These are phyloP conservation scores for Geosmithia morbida DNA, from an alignment of 2,329 filamentous ascomycete species.

Conservation along the genomic window DNA sequence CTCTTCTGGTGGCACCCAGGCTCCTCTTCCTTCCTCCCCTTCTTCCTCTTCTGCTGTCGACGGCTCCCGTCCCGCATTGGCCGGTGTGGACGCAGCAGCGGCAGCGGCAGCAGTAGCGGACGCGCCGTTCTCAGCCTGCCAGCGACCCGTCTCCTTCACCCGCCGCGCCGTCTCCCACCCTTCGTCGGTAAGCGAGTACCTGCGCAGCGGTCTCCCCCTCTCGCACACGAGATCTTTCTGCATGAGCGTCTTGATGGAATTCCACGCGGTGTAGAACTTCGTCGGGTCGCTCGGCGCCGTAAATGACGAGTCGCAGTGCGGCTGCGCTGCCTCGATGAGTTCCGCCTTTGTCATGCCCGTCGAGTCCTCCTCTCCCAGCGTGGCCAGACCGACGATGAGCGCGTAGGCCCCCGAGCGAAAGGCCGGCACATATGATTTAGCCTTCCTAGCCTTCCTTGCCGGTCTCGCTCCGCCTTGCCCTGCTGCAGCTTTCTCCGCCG, in stretches of 20 bases:
- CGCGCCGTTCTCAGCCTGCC: slow-evolving; percentile 10
- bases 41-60: neutral
- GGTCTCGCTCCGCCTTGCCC: slow-evolving; percentile 11
- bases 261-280: slow-evolving; percentile 69
- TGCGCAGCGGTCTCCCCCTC: slow-evolving; percentile 50
- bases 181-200: slow-evolving; percentile 60
- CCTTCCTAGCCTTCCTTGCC: slow-evolving; percentile 40
- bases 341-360: slow-evolving; percentile 51
- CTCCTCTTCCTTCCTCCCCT: neutral
- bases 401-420: slow-evolving; percentile 65
- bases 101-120: neutral
- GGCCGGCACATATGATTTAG: slow-evolving; percentile 56
- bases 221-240: slow-evolving; percentile 63
- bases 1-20: neutral
- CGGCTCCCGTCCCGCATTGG: neutral
- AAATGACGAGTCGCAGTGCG: slow-evolving; percentile 60
- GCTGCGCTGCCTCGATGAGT: slow-evolving; percentile 55
- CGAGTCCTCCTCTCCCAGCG: slow-evolving; percentile 33
- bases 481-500: slow-evolving; percentile 9
- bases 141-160: slow-evolving; percentile 40
- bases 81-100: neutral
- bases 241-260: slow-evolving; percentile 62
- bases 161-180: slow-evolving; percentile 61
- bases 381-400: slow-evolving; percentile 51
- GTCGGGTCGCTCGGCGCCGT: slow-evolving; percentile 50